Conservation (phyloP, 2,329 filamentous ascomycete species). For the Fusarium algeriense region DNA sequence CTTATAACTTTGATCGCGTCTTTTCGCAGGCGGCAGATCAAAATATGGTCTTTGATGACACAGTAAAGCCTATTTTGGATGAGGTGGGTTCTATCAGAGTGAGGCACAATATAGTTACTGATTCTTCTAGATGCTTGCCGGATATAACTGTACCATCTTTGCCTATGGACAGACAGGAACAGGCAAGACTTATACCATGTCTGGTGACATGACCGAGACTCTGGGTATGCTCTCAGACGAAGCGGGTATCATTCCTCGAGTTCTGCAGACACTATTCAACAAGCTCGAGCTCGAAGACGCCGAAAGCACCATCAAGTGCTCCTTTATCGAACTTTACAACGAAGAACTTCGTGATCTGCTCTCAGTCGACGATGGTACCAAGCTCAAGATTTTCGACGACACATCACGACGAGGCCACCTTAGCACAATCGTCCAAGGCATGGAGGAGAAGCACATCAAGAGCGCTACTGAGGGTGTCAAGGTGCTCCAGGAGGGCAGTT, state of each 20-base stretch:
- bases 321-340: constrained; percentile 98
- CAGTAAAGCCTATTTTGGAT: constrained; percentile 90
- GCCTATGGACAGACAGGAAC: constrained; percentile 98
- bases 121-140: constrained; percentile 80
- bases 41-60: constrained; percentile 93
- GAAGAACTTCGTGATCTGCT: constrained; percentile 94
- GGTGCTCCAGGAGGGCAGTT: constrained; percentile 87
- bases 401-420: constrained; percentile 85
- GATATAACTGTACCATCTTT: constrained; percentile 98
- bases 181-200: constrained; percentile 99
- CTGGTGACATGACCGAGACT: constrained; percentile 92
- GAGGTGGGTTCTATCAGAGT: constrained; percentile 70
- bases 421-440: constrained; percentile 91
- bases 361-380: constrained; percentile 81
- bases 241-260: constrained; percentile 94
- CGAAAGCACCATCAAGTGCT: constrained; percentile 95
- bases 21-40: constrained; percentile 97
- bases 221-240: constrained; percentile 88
- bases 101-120: constrained; percentile 8
- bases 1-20: constrained; percentile 96
- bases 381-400: constrained; percentile 97
- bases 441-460: constrained; percentile 96
- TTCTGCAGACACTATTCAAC: constrained; percentile 86
- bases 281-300: constrained; percentile 82
- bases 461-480: constrained; percentile 87